Evolutionary conservation across 1,284 basidiomycete species (phyloP), one percentile per base, ranked within the genome.

Genomic region (Ustilago curta): DNA sequence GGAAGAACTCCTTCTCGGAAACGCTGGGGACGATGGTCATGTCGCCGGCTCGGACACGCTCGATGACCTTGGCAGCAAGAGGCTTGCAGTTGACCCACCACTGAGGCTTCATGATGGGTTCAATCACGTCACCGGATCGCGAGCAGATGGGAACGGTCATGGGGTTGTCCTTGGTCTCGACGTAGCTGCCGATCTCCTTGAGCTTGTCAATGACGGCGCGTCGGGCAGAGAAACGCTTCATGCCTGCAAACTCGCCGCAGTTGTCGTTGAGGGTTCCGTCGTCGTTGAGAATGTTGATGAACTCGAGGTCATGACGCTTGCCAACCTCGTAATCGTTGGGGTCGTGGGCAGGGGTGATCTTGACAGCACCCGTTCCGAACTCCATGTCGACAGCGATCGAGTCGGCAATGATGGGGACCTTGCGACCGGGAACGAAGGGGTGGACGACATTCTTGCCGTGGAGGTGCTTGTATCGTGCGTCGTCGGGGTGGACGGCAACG

Each of bases 291-390:
- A 99, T 92, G 85, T 93, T 97, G 87, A 99, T 93, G 84, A 98
- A 97, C 64, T 93, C 91, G 47, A 99, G 88, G 12, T 92, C 90
- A 86, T 99, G 94, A 48, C 96, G 88, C 82, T 90, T 85, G 32
- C 94, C 97, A 77, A 96, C 94, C 80, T 96, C 94, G 86, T 97
- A 99, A 89, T 99, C 96, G 84, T 97, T 97, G 39, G 91, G 92
- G 85, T 99, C 97, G 85, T 99, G 97, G 0, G 96, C 97, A n/a
- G 97, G 97, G 0, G 97, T 99, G 84, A 99, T 99, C 88, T 99
- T 99, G 66, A 99, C 96, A 6, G 96, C 97, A 86, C 97, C 97
- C 27, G 97, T 99, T 59, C 97, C 97, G 79, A 99, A 98, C 42
- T 90, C 89, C 91, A 95, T 97, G 85, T 99, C 96, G 74, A 97